These are phyloP conservation scores for Pyrenophora teres DNA, from an alignment of 2,329 filamentous ascomycete species.

Conservation along the genomic window DNA sequence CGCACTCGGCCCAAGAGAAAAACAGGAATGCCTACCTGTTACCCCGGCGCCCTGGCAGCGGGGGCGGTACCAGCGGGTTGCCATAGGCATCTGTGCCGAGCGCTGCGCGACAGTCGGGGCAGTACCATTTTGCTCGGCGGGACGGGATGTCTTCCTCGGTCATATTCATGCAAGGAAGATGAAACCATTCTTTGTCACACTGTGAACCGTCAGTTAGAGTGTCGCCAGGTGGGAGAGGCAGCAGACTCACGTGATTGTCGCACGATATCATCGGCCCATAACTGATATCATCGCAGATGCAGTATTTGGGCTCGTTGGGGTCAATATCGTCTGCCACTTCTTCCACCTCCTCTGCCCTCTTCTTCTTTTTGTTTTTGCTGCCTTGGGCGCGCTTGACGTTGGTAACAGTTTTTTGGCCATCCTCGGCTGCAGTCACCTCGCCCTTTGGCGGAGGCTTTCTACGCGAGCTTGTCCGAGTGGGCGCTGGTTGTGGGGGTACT, in stretches of 20 bases:
- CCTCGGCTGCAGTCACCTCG: conserved; percentile 66
- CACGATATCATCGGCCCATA: conserved; percentile 84
- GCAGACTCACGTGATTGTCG: conserved; percentile 67
- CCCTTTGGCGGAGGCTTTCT: conserved; percentile 74
- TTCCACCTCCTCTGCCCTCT: conserved; percentile 29
- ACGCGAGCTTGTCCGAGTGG: conserved; percentile 55
- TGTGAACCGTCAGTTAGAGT: conserved; percentile 44
- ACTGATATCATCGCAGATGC: conserved; percentile 77
- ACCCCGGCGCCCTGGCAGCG: conserved; percentile 39
- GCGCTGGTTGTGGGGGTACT: conserved; percentile 17
- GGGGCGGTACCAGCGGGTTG: conserved; percentile 39
- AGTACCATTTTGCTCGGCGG: conserved; percentile 82
- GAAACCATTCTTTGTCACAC: conserved; percentile 85
- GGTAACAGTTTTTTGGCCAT: conserved; percentile 67
- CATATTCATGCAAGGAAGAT: conserved; percentile 76
- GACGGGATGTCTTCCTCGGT: conserved; percentile 64
- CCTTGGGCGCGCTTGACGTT: conserved; percentile 69
- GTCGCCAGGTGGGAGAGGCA: background rate
- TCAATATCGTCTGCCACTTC: conserved; percentile 61
- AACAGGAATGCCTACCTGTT: conserved; percentile 38
- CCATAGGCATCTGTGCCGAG: conserved; percentile 41
- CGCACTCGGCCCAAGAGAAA: conserved; percentile 20
- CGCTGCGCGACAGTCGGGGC: conserved; percentile 66
- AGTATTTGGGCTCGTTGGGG: conserved; percentile 76
- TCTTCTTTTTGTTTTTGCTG: conserved; percentile 57